Evolutionary conservation across 148 eudicot species (phyloP), one percentile per base, ranked within the genome.

Genomic region (Rhododendron molle): DNA sequence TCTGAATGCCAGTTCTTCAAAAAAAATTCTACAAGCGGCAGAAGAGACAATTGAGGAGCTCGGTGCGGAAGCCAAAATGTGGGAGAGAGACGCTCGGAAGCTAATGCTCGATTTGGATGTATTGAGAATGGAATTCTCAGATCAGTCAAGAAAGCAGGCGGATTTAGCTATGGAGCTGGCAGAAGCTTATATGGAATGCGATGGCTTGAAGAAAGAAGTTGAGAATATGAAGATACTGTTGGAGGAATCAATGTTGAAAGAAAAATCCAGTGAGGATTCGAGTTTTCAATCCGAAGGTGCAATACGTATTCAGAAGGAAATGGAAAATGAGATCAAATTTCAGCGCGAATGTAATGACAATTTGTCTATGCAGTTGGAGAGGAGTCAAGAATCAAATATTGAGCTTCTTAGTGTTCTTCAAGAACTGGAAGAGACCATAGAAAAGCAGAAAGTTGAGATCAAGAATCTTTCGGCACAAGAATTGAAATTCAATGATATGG

Each of bases 401-500:
- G 97, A 96, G 88, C 97, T 96, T 81, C 88, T 95, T 80, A 89
- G 92, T 85, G 87, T 96, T 88, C 94, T 96, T 85, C 95, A 93
- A 88, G 99, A 96, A 89, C 91, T 96, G 81, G 99, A 96, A 89
- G 93, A 91, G 54, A 92, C 91, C 15, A 85, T 94, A 72, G 99
- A 96, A 87, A 84, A 90, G 44, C 99, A 96, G 90, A 96, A 90
- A 85, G 85, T 73, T 49, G 98, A 96, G 85, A 95, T 95, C 78
- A 92, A 92, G 82, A 88, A 88, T 78, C 93, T 96, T 83, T 91
- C 96, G 54, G 85, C 91, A 47, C 86, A 88, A 54, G 85, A 89
- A n/a, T 49, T 43, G 81, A 89, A 90, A 83, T 79, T 90, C 36
- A 73, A 13, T 30, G 88, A 86, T 14, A 34, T 78, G 43, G 89